Conservation (phyloP, 306 rosid genomes). For the Cucurbita pepo region DNA sequence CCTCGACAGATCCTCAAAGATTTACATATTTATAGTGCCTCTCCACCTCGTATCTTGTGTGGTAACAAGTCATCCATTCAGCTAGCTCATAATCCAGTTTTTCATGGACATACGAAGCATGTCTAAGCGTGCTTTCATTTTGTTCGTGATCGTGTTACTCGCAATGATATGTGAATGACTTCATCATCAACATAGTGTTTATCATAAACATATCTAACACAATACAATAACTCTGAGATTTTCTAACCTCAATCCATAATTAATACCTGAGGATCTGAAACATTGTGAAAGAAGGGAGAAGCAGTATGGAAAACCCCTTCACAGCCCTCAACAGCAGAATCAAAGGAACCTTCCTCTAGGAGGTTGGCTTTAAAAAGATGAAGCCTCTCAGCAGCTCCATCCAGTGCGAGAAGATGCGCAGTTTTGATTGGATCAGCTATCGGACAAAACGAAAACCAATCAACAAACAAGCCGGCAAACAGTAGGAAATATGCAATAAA, state of each 20-base stretch:
- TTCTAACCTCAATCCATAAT: background rate
- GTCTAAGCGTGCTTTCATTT: no score
- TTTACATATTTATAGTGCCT: no score
- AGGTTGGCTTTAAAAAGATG: no score
- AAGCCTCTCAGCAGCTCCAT: slow-evolving; percentile 8
- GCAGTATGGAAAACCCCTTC: slow-evolving; percentile 24
- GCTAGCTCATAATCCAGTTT: no score
- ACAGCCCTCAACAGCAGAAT: slow-evolving; percentile 14
- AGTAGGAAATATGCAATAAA: background rate
- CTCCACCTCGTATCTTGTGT: no score
- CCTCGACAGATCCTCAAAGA: no score
- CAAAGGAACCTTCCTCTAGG: slow-evolving; percentile 1
- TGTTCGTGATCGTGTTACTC: no score
- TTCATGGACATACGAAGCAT: no score
- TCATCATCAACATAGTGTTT: background rate
- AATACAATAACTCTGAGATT: background rate
- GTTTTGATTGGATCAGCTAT: slow-evolving; percentile 18
- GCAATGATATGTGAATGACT: no score
- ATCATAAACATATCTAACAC: background rate
- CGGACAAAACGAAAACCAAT: background rate
- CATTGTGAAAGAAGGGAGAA: slow-evolving; percentile 7
- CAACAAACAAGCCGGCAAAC: background rate
- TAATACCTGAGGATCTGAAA: slow-evolving; percentile 16
- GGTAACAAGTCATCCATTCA: no score
- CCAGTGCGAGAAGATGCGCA: slow-evolving; percentile 12